Base-by-base conservation (phyloP, 192 early-diverging fungal genomes). In the Coemansia sp. region DNA sequence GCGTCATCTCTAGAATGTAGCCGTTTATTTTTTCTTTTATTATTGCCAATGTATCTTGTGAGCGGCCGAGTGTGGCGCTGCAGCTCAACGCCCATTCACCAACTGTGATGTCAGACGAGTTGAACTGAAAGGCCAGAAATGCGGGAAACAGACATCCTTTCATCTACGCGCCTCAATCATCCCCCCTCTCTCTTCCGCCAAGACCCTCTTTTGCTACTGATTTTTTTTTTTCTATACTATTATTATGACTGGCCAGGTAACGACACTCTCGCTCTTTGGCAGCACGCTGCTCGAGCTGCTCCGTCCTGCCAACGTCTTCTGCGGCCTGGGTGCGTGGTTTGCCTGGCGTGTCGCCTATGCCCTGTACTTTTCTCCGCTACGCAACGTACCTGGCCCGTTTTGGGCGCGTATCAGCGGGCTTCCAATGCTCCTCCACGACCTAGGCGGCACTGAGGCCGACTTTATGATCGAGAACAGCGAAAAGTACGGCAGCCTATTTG, bases 1-100 rank as follows among this genome's bases (percentile, higher is more conserved):
- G 72, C 35, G 89, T 93, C 60, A 91, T 93, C 61, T 88, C 91
- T 32, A 80, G 88, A 66, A 82, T 93, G 83, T 91, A 86, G 76
- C 23, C 23, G 23, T 8, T 28, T 37, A 37, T 10, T 32, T 55
- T 23, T 19, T 4, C 32, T 4, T 55, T 4, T 28, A 0, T 5
- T 28, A 28, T 28, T 28, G 26, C 16, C 52, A 55, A 55, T 55
- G 3, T 55, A 30, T 30, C 52, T 26, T 21, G 10, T 13, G 23
- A 14, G 26, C 13, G 26, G 26, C 52, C 52, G 14, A 55, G 13
- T 55, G 52, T 30, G 52, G 52, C 52, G 52, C 52, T 55, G 52
- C 52, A 55, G 11, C 26, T 30, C 21, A 30, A 30, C 49, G 8
- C 9, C 11, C 19, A 23, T 26, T 50, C 19, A 37, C 35, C 35